These are phyloP conservation scores for Lecanosticta acicola DNA, from an alignment of 2,329 filamentous ascomycete genomes.

Conservation along the genomic window DNA sequence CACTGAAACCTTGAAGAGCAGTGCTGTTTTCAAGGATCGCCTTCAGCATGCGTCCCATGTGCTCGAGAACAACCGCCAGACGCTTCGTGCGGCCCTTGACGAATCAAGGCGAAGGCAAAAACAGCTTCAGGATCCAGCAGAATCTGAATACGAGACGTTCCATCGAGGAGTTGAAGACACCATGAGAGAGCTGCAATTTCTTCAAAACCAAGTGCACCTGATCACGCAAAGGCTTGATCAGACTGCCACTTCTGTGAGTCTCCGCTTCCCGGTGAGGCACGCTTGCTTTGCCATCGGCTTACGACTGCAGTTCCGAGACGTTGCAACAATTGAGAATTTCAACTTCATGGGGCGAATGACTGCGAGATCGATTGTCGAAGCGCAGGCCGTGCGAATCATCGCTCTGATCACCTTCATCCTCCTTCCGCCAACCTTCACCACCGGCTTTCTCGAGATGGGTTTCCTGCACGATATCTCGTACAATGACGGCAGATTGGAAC, in stretches of 20 bases:
- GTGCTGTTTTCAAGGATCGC: conserved; percentile 7
- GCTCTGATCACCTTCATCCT: conserved; percentile 9
- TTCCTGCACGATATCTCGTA: neutral
- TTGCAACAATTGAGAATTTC: neutral
- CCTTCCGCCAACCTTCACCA: conserved; percentile 10
- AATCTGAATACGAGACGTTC: conserved; percentile 1
- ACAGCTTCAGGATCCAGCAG: neutral
- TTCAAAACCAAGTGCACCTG: conserved; percentile 6
- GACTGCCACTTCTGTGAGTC: conserved; percentile 3
- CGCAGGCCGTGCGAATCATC: conserved; percentile 10
- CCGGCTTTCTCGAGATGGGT: conserved; percentile 7
- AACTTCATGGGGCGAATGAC: conserved; percentile 12
- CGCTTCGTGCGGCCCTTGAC: conserved; percentile 2
- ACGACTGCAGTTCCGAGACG: conserved; percentile 1
- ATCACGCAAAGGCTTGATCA: conserved; percentile 6
- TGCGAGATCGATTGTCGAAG: conserved; percentile 9
- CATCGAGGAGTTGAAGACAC: neutral
- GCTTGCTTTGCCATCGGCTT: no score
- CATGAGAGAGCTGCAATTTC: conserved; percentile 7
- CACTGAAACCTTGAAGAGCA: conserved; percentile 3
- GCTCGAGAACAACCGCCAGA: conserved; percentile 6
- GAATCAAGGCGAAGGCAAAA: neutral
- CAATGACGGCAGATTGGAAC: neutral
- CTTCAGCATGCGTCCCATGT: conserved; percentile 8
- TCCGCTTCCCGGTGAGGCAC: neutral